These are phyloP conservation scores for Mucor circinelloides DNA, from an alignment of 371 early-diverging fungal species.

Conservation along the genomic window DNA sequence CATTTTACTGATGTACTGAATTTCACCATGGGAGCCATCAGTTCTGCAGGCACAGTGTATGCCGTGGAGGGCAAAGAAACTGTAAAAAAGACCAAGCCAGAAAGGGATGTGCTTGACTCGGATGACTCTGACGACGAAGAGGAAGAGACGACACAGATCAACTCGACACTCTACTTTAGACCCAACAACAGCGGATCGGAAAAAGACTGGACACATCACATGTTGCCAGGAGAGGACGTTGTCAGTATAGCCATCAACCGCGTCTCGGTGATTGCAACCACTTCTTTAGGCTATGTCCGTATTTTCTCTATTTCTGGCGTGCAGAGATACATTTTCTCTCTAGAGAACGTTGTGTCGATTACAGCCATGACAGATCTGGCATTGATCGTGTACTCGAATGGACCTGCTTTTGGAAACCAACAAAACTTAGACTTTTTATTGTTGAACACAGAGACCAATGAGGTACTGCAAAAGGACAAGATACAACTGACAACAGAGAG, in stretches of 20 bases:
- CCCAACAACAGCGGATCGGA: conserved; percentile 36
- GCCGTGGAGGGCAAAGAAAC: conserved; percentile 58
- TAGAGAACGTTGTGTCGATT: conserved; percentile 71
- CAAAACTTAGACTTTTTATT: conserved; percentile 73
- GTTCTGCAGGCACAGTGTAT: conserved; percentile 75
- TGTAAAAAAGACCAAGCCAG: conserved; percentile 5
- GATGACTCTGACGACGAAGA: conserved; percentile 23
- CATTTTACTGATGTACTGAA: conserved; percentile 80
- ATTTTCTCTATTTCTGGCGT: conserved; percentile 78
- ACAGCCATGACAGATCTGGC: conserved; percentile 53
- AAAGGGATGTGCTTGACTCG: conserved; percentile 27
- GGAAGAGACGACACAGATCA: conserved; percentile 4
- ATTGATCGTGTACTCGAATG: conserved; percentile 31
- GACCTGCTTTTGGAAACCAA: conserved; percentile 39
- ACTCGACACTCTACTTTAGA: conserved; percentile 63
- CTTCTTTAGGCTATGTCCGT: conserved; percentile 75
- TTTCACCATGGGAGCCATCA: conserved; percentile 76
- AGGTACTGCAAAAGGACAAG: conserved; percentile 59
- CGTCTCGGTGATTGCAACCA: conserved; percentile 71
- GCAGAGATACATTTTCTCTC: conserved; percentile 68
- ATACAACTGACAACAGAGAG: conserved; percentile 70
- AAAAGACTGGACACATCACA: conserved; percentile 78
- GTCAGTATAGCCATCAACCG: conserved; percentile 75
- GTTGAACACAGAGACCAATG: conserved; percentile 62
- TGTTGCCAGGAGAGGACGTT: conserved; percentile 69